Evolutionary conservation across 805 yeast genomes (phyloP).

Genomic region (Tetrapisispora phaffii): DNA sequence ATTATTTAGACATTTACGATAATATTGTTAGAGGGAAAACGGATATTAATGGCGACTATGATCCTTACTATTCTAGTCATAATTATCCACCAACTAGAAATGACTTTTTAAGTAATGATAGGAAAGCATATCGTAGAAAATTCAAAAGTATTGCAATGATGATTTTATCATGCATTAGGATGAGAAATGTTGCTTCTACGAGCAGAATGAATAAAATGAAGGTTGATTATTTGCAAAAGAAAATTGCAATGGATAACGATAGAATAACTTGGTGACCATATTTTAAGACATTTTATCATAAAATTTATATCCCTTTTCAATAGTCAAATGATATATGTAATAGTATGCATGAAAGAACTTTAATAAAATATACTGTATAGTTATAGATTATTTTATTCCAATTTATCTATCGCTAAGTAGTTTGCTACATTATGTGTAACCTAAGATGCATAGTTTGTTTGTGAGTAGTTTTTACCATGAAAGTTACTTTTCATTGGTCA

Average conservation of each 20-base stretch:
- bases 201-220: conserved; percentile 22
- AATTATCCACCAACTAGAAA: neutral
- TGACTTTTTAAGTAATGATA: neutral
- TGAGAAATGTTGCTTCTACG: conserved; percentile 18
- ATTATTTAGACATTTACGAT: neutral
- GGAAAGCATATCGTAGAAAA: conserved; percentile 6
- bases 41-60: neutral
- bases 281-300: no score
- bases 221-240: conserved; percentile 19
- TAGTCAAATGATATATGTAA: neutral
- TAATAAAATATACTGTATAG: no score
- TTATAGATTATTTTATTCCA: no score
- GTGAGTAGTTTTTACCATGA: neutral
- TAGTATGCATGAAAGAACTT: conserved; percentile 1
- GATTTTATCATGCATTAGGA: conserved; percentile 24
- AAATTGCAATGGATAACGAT: conserved; percentile 19
- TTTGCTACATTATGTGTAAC: no score
- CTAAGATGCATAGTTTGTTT: no score
- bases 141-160: conserved; percentile 26
- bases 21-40: neutral
- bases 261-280: conserved; percentile 18
- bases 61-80: neutral
- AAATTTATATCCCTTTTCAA: no score
- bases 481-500: neutral
- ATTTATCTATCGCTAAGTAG: no score